Base-by-base conservation (phyloP, 2,329 filamentous ascomycete genomes). In the Cercospora sesami region DNA sequence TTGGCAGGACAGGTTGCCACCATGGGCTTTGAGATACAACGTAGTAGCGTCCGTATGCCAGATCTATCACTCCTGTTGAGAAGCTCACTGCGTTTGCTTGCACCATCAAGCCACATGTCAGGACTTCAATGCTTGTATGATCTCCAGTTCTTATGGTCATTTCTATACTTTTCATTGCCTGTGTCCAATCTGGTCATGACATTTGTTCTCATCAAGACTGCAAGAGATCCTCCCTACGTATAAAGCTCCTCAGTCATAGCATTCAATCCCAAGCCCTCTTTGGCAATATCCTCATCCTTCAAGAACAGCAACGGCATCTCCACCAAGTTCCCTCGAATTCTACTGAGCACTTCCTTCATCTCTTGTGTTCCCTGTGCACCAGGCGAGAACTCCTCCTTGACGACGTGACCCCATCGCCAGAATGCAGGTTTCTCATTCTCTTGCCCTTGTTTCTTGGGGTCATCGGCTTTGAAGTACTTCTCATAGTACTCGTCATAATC, bases 251-350 rank as follows among this genome's bases (percentile, higher is more conserved):
- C 82, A 1, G 82, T 84, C 66, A 83, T 78, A 23, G 80, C 79
- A 73, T 84, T 84, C 71, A 84, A 71, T 23, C 86, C 85, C 75
- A 96, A 74, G 0, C 93, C 93, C 73, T 93, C 87, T 84, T 93
- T 90, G 4, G 94, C 94, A 78, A 97, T 89, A 78, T 97, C 93
- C 75, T 92, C 87, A 36, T 93, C 91, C 74, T 90, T 90, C 78
- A 97, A 82, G 82, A 97, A 97, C 72, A 92, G 84, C 73, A 97
- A 83, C 30, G 93, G 93, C 94, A 97, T 97, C 83, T 97, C 92
- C 7, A 97, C 82, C 60, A 84, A 71, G 18, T 78, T 83, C n/a
- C 82, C 82, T 55, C 90, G 88, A 7, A 94, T 91, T 30, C 74
- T 78, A 42, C 71, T 90, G 86, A 96, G 92, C 75, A 94, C 88